Conservation (phyloP, 2,329 filamentous ascomycete genomes). For the Phaeosphaeriaceae sp. region DNA sequence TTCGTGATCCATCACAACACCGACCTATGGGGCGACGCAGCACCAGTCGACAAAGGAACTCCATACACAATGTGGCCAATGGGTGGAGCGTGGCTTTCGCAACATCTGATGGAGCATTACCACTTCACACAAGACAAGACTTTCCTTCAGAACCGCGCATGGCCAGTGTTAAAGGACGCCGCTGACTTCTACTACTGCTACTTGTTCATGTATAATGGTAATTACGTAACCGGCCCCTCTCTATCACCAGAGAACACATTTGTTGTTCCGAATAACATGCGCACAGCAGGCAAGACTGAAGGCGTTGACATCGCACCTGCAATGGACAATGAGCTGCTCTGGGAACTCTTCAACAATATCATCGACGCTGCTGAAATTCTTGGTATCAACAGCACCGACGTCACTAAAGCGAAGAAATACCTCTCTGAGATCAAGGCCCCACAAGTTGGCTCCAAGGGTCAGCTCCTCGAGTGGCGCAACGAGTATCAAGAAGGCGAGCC, state of each 20-base stretch:
- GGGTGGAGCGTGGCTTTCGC: slow-evolving; percentile 37
- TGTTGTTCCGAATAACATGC: slow-evolving; percentile 17
- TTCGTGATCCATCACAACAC: slow-evolving; percentile 39
- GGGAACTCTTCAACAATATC: slow-evolving; percentile 49
- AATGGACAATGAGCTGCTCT: slow-evolving; percentile 58
- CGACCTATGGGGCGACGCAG: slow-evolving; percentile 34
- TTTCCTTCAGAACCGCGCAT: slow-evolving; percentile 20
- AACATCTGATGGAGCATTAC: slow-evolving; percentile 32
- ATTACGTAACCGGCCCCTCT: slow-evolving; percentile 47
- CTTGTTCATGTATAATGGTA: slow-evolving; percentile 39
- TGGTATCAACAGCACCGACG: neutral
- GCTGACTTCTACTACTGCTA: slow-evolving; percentile 49
- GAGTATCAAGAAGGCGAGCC: slow-evolving; percentile 54
- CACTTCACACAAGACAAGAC: slow-evolving; percentile 25
- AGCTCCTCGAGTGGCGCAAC: slow-evolving; percentile 27
- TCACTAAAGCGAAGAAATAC: slow-evolving; percentile 1
- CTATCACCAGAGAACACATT: slow-evolving; percentile 52
- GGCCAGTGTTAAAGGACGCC: slow-evolving; percentile 45
- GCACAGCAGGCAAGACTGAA: slow-evolving; percentile 24
- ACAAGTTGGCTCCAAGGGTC: slow-evolving; percentile 18
- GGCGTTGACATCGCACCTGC: slow-evolving; percentile 41
- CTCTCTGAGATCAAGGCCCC: slow-evolving; percentile 4
- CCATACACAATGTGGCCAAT: slow-evolving; percentile 36
- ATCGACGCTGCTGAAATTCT: slow-evolving; percentile 13
- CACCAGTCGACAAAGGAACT: slow-evolving; percentile 25